phyloP scores from a whole-genome alignment of 805 yeast genomes.

The Yarrowia osloensis region DNA sequence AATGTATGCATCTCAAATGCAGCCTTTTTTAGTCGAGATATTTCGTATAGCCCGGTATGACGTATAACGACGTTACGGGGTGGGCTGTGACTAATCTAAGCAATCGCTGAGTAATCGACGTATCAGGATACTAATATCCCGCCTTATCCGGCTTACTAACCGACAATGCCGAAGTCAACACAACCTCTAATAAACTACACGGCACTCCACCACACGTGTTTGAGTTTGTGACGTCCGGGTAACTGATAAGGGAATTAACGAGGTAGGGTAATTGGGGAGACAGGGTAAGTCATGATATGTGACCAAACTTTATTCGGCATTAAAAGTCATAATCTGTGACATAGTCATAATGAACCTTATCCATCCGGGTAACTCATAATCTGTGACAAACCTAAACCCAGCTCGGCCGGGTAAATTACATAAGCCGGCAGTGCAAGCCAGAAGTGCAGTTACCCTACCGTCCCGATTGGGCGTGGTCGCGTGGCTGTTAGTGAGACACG shows the following conservation, averaged over 20 bases:
- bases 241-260: not conserved
- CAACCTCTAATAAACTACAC: not conserved
- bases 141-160: no score
- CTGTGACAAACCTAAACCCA: not conserved
- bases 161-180: no score
- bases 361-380: not conserved
- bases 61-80: no score
- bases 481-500: constrained; percentile 10
- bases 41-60: no score
- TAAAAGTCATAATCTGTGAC: no score
- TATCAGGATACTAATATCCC: no score
- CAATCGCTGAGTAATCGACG: no score
- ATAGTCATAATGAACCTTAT: no score
- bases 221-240: not conserved
- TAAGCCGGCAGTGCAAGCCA: not conserved
- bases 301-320: not conserved
- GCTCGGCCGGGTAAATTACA: not conserved
- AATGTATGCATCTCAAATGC: no score
- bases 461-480: constrained; percentile 8
- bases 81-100: no score
- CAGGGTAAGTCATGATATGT: not conserved
- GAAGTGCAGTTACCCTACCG: constrained; percentile 6
- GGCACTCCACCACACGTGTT: constrained; percentile 5
- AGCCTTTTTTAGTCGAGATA: no score
- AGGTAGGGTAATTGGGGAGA: not conserved